These are phyloP conservation scores for Fusarium nurragi DNA, from an alignment of 2,329 filamentous ascomycete species.

Conservation along the genomic window DNA sequence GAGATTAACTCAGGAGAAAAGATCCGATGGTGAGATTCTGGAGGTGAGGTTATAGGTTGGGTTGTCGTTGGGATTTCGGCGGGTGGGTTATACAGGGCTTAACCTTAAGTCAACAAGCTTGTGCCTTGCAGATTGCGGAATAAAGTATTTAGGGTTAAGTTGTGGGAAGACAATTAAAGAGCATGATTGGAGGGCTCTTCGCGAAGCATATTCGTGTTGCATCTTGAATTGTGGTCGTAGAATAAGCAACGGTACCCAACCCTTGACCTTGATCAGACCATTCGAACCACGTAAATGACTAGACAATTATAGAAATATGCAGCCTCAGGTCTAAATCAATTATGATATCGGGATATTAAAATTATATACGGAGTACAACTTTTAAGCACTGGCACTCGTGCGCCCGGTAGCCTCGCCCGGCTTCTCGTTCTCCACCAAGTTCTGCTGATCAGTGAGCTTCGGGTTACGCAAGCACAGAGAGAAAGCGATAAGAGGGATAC, in stretches of 20 bases:
- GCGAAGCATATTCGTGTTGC: not conserved
- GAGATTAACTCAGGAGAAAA: not conserved
- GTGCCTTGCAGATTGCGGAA: slow-evolving; percentile 1
- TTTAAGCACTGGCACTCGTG: not conserved
- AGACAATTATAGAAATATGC: not conserved
- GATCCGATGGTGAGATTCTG: not conserved
- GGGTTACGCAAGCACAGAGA: slow-evolving; percentile 56
- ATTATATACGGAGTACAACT: slow-evolving; percentile 1
- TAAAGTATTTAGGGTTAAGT: not conserved
- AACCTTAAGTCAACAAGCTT: not conserved
- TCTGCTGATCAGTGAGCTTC: slow-evolving; percentile 57
- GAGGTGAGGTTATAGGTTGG: not conserved
- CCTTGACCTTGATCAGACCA: not conserved
- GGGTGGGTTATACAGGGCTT: not conserved
- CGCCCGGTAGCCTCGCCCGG: slow-evolving; percentile 20
- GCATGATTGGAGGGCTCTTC: not conserved
- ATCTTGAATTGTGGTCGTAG: not conserved
- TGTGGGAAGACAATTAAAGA: not conserved
- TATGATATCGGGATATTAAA: slow-evolving; percentile 9
- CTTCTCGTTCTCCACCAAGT: slow-evolving; percentile 50
- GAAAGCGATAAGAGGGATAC: slow-evolving; percentile 58
- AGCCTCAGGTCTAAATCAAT: slow-evolving; percentile 15
- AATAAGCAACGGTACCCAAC: not conserved
- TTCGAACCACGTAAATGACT: not conserved
- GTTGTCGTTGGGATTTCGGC: not conserved